phyloP scores from a whole-genome alignment of 495 filamentous ascomycete genomes.

The Friedmanniomyces endolithicus region DNA sequence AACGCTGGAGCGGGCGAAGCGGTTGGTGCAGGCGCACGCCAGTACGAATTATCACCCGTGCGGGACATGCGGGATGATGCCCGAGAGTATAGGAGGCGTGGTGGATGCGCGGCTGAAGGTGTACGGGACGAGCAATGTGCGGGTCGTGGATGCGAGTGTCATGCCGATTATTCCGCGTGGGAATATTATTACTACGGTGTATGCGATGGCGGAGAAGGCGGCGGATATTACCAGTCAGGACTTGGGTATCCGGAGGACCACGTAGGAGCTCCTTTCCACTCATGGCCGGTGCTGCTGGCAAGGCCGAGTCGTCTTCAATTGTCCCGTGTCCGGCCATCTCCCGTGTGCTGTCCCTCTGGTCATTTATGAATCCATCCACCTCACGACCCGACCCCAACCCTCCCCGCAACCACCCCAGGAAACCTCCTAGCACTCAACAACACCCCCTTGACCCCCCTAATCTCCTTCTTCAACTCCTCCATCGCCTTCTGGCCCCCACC shows the following conservation, averaged over 20 bases:
- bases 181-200: constrained; percentile 42
- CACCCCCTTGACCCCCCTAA: constrained; percentile 85
- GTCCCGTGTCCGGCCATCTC: no score
- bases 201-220: constrained; percentile 48
- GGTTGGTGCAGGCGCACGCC: background rate
- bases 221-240: constrained; percentile 15
- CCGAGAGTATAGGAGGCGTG: constrained; percentile 35
- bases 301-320: no score
- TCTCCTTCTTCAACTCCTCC: constrained; percentile 64
- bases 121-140: constrained; percentile 37
- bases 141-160: constrained; percentile 45
- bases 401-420: constrained; percentile 2
- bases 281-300: no score
- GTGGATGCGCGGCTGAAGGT: constrained; percentile 38
- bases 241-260: background rate
- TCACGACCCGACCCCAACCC: background rate
- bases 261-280: no score
- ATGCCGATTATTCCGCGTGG: constrained; percentile 43
- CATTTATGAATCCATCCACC: no score
- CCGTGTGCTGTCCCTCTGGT: no score
- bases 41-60: constrained; percentile 11
- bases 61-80: constrained; percentile 33
- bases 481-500: constrained; percentile 49
- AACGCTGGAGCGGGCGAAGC: constrained; percentile 1
- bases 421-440: constrained; percentile 66